Evolutionary conservation across 1,284 basidiomycete genomes (phyloP).

Genomic region (Sporisorium reilianum): DNA sequence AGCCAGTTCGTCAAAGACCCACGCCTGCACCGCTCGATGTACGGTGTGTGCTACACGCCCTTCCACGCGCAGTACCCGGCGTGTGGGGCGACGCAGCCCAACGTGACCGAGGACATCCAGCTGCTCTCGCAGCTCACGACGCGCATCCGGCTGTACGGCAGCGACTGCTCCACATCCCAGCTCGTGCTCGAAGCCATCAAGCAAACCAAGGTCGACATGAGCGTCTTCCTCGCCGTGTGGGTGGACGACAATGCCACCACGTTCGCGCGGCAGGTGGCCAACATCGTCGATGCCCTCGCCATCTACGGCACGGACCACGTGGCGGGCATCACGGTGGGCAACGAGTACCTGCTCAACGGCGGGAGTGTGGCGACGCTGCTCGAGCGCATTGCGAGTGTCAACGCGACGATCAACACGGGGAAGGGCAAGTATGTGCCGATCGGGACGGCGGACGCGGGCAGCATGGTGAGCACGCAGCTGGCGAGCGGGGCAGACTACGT

Average conservation of each 20-base stretch:
- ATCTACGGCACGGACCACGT: constrained; percentile 84
- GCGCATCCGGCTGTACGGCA: constrained; percentile 64
- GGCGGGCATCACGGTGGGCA: constrained; percentile 77
- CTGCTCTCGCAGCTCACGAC: constrained; percentile 70
- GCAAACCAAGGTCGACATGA: constrained; percentile 87
- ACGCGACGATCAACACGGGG: constrained; percentile 73
- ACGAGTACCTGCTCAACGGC: constrained; percentile 66
- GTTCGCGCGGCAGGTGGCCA: constrained; percentile 79
- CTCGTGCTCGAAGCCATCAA: constrained; percentile 81
- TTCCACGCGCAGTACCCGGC: constrained; percentile 65
- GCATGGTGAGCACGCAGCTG: constrained; percentile 77
- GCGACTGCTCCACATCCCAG: constrained; percentile 74
- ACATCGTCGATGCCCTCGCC: constrained; percentile 78
- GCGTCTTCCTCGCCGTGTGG: constrained; percentile 85
- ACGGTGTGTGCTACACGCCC: constrained; percentile 61
- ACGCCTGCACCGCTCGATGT: constrained; percentile 77
- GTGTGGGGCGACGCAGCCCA: constrained; percentile 71
- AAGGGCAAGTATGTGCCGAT: constrained; percentile 75
- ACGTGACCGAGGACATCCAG: constrained; percentile 72
- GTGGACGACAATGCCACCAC: constrained; percentile 77
- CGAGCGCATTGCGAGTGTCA: constrained; percentile 75
- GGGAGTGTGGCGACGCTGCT: constrained; percentile 72
- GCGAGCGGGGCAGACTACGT: constrained; percentile 76
- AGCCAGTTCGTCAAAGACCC: constrained; percentile 77
- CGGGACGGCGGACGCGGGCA: constrained; percentile 89